A percentile compares a stretch with the other conserved stretches of the same genome.
Evolutionary conservation across 2,329 filamentous ascomycete genomes (phyloP).

Genomic region (Trichoderma sp.): DNA sequence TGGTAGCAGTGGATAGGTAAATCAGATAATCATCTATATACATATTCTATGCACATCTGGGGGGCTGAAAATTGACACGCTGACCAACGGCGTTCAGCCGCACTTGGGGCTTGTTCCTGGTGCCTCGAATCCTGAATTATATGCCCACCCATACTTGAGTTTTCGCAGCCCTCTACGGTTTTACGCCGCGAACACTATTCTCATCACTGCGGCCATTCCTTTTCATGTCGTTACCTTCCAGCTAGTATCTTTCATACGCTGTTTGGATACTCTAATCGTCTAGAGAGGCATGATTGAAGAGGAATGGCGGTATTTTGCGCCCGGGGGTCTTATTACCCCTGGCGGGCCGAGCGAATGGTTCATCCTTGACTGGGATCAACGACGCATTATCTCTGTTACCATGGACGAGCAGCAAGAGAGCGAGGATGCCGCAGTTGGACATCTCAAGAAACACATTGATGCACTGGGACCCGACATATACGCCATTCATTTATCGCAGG

Average conservation of each 20-base stretch:
- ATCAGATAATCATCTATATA: no score
- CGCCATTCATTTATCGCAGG: not conserved
- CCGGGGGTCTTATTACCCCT: not conserved
- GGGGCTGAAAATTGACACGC: no score
- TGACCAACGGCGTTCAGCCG: no score
- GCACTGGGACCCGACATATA: not conserved
- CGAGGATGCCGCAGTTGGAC: not conserved
- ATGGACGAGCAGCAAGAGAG: not conserved
- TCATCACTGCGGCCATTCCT: not conserved
- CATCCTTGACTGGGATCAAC: not conserved
- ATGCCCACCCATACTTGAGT: no score
- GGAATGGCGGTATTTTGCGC: not conserved
- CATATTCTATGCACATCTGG: no score
- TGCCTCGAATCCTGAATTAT: no score
- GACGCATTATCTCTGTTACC: not conserved
- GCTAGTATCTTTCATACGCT: no score
- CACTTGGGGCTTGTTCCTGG: no score
- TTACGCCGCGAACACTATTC: not conserved
- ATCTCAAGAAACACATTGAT: not conserved
- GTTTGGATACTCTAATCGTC: not conserved
- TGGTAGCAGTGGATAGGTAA: no score
- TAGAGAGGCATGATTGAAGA: not conserved
- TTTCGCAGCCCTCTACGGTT: not conserved
- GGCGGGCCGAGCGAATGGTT: not conserved
- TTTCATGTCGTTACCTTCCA: no score